Evolutionary conservation across 2,329 filamentous ascomycete genomes (phyloP).

Genomic region (Penicillium griseofulvum): DNA sequence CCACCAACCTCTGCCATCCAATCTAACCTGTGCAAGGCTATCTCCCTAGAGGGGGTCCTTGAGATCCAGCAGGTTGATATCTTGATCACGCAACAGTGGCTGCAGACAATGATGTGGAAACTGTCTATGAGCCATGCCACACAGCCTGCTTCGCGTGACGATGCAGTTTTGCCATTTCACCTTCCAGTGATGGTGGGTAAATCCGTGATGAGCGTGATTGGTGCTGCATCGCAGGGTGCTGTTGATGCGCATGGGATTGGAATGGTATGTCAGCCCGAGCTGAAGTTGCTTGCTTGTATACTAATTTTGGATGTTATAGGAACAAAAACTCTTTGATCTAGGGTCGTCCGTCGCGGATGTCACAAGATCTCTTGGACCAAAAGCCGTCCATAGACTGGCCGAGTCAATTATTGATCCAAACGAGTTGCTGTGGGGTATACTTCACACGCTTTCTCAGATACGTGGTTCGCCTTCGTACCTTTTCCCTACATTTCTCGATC

Average conservation of each 20-base stretch:
- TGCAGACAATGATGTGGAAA: slow-evolving; percentile 70
- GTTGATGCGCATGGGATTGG: slow-evolving; percentile 75
- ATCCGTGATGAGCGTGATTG: slow-evolving; percentile 65
- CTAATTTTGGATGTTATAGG: slow-evolving; percentile 21
- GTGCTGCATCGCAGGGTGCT: slow-evolving; percentile 69
- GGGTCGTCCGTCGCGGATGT: slow-evolving; percentile 36
- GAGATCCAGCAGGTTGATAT: slow-evolving; percentile 68
- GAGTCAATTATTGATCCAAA: slow-evolving; percentile 33
- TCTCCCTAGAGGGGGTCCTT: slow-evolving; percentile 56
- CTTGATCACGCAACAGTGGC: slow-evolving; percentile 68
- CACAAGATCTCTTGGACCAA: slow-evolving; percentile 30
- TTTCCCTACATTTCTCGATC: slow-evolving; percentile 34
- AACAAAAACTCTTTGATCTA: slow-evolving; percentile 41
- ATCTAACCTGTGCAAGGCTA: slow-evolving; percentile 53
- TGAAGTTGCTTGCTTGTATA: background rate
- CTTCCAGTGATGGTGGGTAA: slow-evolving; percentile 63
- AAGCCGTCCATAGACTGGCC: slow-evolving; percentile 28
- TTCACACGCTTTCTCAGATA: slow-evolving; percentile 38
- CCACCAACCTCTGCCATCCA: slow-evolving; percentile 45
- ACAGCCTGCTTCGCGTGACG: slow-evolving; percentile 54
- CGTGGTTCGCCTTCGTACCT: slow-evolving; percentile 41
- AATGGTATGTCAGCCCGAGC: slow-evolving; percentile 55
- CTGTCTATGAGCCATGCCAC: slow-evolving; percentile 65
- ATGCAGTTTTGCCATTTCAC: slow-evolving; percentile 62
- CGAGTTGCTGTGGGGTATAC: slow-evolving; percentile 41